Evolutionary conservation across 176 grass and related monocot species (phyloP).

Genomic region (Oryza meridionalis): DNA sequence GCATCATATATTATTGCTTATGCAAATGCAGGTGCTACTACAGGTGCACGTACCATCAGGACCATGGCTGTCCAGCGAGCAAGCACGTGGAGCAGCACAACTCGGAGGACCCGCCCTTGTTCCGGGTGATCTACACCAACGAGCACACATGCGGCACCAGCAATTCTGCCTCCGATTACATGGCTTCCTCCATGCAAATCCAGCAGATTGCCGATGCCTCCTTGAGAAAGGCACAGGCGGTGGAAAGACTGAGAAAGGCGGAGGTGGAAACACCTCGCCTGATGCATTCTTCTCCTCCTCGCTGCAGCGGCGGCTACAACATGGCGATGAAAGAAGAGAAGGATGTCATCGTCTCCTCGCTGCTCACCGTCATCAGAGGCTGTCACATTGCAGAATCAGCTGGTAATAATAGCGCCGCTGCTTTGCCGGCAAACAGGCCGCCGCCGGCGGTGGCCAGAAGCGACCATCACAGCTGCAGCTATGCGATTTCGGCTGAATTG

Average conservation of each 20-base stretch:
- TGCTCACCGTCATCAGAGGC: conserved; percentile 33
- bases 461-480: conserved; percentile 4
- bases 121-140: conserved; percentile 52
- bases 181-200: conserved; percentile 41
- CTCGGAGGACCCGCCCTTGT: conserved; percentile 51
- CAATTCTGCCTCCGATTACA: neutral
- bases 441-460: conserved; percentile 1
- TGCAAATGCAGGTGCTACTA: conserved; percentile 60
- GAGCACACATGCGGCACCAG: conserved; percentile 51
- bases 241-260: conserved; percentile 25
- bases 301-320: neutral
- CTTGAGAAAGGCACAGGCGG: conserved; percentile 31
- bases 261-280: conserved; percentile 26
- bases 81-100: conserved; percentile 67
- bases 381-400: conserved; percentile 2
- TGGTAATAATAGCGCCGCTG: neutral
- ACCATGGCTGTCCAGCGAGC: conserved; percentile 55
- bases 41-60: conserved; percentile 61
- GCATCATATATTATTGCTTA: neutral
- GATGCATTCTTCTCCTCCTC: neutral
- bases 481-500: conserved; percentile 27
- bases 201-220: conserved; percentile 52
- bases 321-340: conserved; percentile 41
- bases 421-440: conserved; percentile 1
- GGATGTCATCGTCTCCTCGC: conserved; percentile 47